Conservation (phyloP, 257 asterid genomes). For the Prunella vulgaris region DNA sequence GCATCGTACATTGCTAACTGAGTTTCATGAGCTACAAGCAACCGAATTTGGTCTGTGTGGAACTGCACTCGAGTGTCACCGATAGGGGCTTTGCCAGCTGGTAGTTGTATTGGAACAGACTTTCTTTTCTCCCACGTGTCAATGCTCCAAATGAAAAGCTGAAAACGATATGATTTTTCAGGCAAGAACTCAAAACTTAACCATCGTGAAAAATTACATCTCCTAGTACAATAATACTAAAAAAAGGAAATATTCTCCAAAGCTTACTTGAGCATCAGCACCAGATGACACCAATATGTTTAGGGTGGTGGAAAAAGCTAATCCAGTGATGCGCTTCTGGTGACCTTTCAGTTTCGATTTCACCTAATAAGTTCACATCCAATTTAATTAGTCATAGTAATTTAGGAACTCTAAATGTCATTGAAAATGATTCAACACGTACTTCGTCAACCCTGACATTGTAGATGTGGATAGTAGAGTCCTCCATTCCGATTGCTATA, state of each 20-base stretch:
- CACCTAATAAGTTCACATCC: conserved; percentile 42
- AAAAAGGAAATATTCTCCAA: conserved; percentile 4
- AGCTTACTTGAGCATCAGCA: conserved; percentile 87
- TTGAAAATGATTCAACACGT: conserved; percentile 15
- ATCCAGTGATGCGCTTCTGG: conserved; percentile 87
- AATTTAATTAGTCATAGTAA: conserved; percentile 9
- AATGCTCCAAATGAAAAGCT: conserved; percentile 95
- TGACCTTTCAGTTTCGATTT: conserved; percentile 80
- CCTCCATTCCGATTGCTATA: conserved; percentile 97
- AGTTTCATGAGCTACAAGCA: conserved; percentile 88
- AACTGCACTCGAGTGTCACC: conserved; percentile 97
- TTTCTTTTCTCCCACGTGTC: conserved; percentile 94
- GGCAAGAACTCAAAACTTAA: conserved; percentile 10
- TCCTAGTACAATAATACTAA: not conserved
- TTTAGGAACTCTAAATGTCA: not conserved
- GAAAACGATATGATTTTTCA: conserved; percentile 14
- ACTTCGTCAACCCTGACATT: conserved; percentile 96
- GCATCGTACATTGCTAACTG: conserved; percentile 86
- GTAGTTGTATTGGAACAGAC: conserved; percentile 69
- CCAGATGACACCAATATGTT: conserved; percentile 90
- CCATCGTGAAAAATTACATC: not conserved
- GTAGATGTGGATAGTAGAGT: conserved; percentile 93
- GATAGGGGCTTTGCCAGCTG: conserved; percentile 79
- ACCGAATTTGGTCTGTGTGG: conserved; percentile 71
- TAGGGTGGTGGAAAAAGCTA: conserved; percentile 81